A percentile compares a stretch with the other conserved stretches of the same genome.
Evolutionary conservation across 805 yeast species (phyloP).

Genomic region (Myxozyma mucilagina): DNA sequence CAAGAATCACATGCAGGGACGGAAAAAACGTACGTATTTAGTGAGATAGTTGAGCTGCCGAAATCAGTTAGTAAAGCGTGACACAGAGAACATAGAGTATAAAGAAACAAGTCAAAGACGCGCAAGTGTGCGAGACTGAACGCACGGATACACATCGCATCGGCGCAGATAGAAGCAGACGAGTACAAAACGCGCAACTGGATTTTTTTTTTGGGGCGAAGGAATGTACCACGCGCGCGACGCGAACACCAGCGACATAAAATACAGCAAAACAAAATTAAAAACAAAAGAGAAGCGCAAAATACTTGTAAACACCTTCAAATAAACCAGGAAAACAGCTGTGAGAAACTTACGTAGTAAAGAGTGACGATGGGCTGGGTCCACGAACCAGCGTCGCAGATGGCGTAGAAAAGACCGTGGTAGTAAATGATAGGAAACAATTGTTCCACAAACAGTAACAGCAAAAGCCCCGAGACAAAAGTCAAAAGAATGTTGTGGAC

Average conservation of each 20-base stretch:
- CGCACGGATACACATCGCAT: too few relatives aligned
- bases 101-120: too few relatives aligned
- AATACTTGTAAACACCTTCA: not conserved
- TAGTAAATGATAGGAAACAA: conserved; percentile 69
- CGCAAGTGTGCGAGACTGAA: too few relatives aligned
- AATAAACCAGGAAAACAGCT: not conserved
- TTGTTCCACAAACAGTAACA: conserved; percentile 79
- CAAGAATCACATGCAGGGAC: conserved; percentile 28
- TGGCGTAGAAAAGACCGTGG: conserved; percentile 80
- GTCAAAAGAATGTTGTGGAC: conserved; percentile 81
- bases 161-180: too few relatives aligned
- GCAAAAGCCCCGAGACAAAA: conserved; percentile 60
- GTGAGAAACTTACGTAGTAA: conserved; percentile 54
- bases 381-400: conserved; percentile 78
- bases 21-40: conserved; percentile 64
- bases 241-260: too few relatives aligned
- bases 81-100: not conserved
- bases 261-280: too few relatives aligned
- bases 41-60: conserved; percentile 73
- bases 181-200: too few relatives aligned
- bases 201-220: not conserved
- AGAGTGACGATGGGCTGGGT: conserved; percentile 78
- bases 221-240: not conserved
- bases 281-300: not conserved
- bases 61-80: not conserved